Conservation (phyloP, 768 basidiomycete species). For the Russula sp. region DNA sequence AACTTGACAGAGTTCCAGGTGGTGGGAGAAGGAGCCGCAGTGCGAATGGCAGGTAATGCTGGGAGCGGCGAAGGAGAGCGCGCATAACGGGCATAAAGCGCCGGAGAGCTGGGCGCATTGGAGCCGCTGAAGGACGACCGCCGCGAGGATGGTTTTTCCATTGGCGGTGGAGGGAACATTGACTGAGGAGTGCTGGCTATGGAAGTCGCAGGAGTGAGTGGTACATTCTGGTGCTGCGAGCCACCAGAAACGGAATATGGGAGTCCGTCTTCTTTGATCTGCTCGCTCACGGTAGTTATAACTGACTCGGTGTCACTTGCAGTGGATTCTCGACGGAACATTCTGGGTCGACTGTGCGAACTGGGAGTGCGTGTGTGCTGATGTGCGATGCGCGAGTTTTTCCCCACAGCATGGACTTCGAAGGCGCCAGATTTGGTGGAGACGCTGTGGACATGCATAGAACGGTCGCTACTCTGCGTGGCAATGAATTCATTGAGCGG, state of each 20-base stretch:
- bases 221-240: constrained; percentile 36
- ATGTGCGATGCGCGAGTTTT: constrained; percentile 72
- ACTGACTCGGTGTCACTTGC: constrained; percentile 71
- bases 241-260: constrained; percentile 29
- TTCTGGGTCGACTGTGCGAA: constrained; percentile 48
- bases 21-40: constrained; percentile 44
- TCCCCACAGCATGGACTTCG: constrained; percentile 87
- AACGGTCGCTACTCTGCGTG: constrained; percentile 93
- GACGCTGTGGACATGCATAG: constrained; percentile 91
- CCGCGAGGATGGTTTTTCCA: constrained; percentile 59
- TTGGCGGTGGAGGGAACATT: constrained; percentile 58
- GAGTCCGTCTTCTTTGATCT: constrained; percentile 44
- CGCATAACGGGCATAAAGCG: constrained; percentile 54
- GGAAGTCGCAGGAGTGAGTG: constrained; percentile 60
- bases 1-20: constrained; percentile 68
- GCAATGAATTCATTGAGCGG: constrained; percentile 96
- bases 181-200: constrained; percentile 57
- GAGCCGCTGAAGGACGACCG: constrained; percentile 70
- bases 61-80: constrained; percentile 89
- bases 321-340: constrained; percentile 65
- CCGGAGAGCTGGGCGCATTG: constrained; percentile 71
- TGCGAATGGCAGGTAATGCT: constrained; percentile 88
- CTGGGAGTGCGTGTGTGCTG: constrained; percentile 70
- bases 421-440: constrained; percentile 72
- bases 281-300: constrained; percentile 47